Conservation (phyloP, 1,139 yeast species). For the Sugiyamaella pinicola region DNA sequence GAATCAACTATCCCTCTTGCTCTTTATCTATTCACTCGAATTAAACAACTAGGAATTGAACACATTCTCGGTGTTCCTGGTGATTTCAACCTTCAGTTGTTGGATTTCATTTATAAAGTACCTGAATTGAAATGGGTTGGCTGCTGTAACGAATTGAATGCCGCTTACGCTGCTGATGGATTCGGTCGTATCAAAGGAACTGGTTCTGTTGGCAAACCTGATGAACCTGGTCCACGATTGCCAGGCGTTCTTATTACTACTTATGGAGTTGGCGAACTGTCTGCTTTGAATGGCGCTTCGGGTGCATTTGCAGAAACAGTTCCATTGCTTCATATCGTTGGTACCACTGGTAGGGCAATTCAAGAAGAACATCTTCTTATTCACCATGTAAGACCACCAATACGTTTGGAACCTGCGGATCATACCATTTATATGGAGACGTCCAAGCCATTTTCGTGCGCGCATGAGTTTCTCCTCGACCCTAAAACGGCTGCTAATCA, state of each 20-base stretch:
- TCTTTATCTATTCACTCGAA: conserved; percentile 58
- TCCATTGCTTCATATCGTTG: conserved; percentile 82
- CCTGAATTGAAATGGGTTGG: conserved; percentile 62
- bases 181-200: conserved; percentile 67
- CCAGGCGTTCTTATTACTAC: conserved; percentile 54
- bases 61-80: conserved; percentile 82
- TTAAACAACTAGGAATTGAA: conserved; percentile 58
- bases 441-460: conserved; percentile 61
- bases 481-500: conserved; percentile 54
- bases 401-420: conserved; percentile 44
- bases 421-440: conserved; percentile 66
- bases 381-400: conserved; percentile 73
- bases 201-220: conserved; percentile 74
- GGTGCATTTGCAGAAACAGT: conserved; percentile 81
- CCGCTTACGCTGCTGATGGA: conserved; percentile 80
- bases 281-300: conserved; percentile 81
- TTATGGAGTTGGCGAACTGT: conserved; percentile 85
- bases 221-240: conserved; percentile 51
- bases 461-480: conserved; percentile 56
- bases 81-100: conserved; percentile 69
- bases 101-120: conserved; percentile 66
- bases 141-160: conserved; percentile 63
- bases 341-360: conserved; percentile 59
- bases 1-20: conserved; percentile 51
- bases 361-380: conserved; percentile 45